These are phyloP conservation scores for Ogataea populi-albae DNA, from an alignment of 805 yeast genomes.

Conservation along the genomic window DNA sequence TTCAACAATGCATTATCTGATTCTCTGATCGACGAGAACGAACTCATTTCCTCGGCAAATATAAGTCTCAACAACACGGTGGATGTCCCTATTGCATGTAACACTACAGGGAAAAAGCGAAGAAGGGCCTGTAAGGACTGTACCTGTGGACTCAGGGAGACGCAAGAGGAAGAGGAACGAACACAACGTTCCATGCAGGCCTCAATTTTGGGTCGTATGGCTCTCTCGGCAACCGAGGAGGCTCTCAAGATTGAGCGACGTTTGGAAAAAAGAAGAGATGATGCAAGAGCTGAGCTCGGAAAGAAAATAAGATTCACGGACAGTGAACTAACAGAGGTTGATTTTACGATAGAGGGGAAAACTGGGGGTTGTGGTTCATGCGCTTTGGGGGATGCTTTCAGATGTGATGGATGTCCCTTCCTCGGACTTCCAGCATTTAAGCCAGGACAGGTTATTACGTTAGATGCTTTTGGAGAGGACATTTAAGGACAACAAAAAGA, in stretches of 20 bases:
- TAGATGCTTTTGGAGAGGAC: conserved; percentile 77
- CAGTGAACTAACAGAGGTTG: conserved; percentile 83
- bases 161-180: conserved; percentile 64
- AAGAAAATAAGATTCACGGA: conserved; percentile 39
- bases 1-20: conserved; percentile 34
- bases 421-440: conserved; percentile 96
- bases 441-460: conserved; percentile 87
- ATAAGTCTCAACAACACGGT: conserved; percentile 33
- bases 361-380: conserved; percentile 98
- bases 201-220: conserved; percentile 44
- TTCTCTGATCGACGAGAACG: conserved; percentile 56
- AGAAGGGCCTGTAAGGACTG: conserved; percentile 98
- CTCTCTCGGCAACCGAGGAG: conserved; percentile 49
- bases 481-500: too few species aligned
- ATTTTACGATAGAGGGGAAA: conserved; percentile 94
- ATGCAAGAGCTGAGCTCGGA: conserved; percentile 15
- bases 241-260: conserved; percentile 54
- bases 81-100: conserved; percentile 57
- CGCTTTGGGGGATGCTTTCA: conserved; percentile 94
- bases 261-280: conserved; percentile 33
- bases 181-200: conserved; percentile 43
- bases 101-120: conserved; percentile 51
- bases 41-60: conserved; percentile 38
- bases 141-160: conserved; percentile 92
- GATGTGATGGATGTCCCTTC: conserved; percentile 98